Evolutionary conservation across 73 alveolate genomes (phyloP), one percentile per base, ranked within the genome.

Genomic region (Tetrahymena malaccensis): DNA sequence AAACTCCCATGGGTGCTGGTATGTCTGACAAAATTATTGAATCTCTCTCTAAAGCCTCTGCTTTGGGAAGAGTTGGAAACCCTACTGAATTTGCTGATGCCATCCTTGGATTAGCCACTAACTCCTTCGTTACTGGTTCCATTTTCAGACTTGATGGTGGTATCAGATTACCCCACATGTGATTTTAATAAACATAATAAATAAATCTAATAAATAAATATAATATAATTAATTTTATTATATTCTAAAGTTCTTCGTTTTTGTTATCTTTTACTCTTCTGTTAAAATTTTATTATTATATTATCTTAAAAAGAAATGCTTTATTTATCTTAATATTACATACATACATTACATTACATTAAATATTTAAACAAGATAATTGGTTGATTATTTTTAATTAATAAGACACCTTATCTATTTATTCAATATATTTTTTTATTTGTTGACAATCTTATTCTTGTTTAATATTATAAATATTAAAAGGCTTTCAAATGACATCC

Each of bases 61-160:
- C 99, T 40, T 84, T 97, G 50, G 97, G 96, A 35, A 96, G 99
- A 96, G 56, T 96, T 21, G 99, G 99, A 35, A 55, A 94, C 6
- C 98, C 99, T 35, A 95, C 95, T 33, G 99, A 98, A 94, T 98
- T 98, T 93, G 99, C 99, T 43, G 98, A 96, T 55, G 96, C 98
- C 50, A 98, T 96, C 55, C 43, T 43, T 33, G 95, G 95, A 43
- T 56, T 95, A 16, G 70, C 93, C 43, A 43, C 57, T 56, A 97
- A 97, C 96, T 31, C 96, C 8, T 98, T 96, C 96, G 37, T 98
- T 25, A 98, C 96, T 43, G 99, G 99, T 56, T 96, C 85, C 37
- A 57, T 95, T 27, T 85, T 98, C 84, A 94, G 99, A 94, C 94
- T 98, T 37, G 99, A 98, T 95, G 99, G 99, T n/a, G 99, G 99